Evolutionary conservation across 139 green algal species (phyloP).

Genomic region (Axilococcus clingmanii): DNA sequence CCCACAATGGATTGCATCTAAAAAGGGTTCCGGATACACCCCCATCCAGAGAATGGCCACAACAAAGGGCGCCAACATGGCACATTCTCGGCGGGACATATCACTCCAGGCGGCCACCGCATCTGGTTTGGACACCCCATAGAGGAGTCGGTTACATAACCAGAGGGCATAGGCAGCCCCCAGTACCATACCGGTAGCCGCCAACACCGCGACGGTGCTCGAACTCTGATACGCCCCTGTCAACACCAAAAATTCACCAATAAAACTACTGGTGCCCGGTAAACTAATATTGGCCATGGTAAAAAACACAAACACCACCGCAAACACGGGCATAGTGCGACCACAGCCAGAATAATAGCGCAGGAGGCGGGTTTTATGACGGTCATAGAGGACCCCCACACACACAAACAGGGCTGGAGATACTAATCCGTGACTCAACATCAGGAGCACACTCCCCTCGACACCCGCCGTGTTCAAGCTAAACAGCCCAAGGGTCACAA

Average conservation of each 20-base stretch:
- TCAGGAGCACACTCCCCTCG: constrained; percentile 49
- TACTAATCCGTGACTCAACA: constrained; percentile 55
- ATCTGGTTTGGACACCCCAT: constrained; percentile 34
- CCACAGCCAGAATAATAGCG: constrained; percentile 43
- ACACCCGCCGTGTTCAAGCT: constrained; percentile 51
- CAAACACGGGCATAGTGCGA: constrained; percentile 56
- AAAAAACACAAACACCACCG: constrained; percentile 54
- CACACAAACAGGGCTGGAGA: constrained; percentile 54
- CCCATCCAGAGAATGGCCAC: constrained; percentile 37
- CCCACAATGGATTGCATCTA: constrained; percentile 36
- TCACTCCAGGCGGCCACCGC: constrained; percentile 34
- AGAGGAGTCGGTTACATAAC: constrained; percentile 42
- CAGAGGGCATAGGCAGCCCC: constrained; percentile 37
- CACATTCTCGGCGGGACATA: constrained; percentile 40
- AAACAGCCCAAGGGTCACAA: constrained; percentile 56
- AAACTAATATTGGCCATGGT: constrained; percentile 56
- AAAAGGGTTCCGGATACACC: constrained; percentile 37
- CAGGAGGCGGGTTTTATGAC: constrained; percentile 52
- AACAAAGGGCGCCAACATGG: constrained; percentile 36
- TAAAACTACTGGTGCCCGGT: constrained; percentile 54
- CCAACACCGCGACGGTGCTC: constrained; percentile 32
- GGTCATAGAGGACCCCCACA: constrained; percentile 50
- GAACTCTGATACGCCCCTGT: constrained; percentile 37
- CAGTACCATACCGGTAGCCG: constrained; percentile 36
- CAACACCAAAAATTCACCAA: constrained; percentile 52